These are phyloP conservation scores for Beauveria scarabaeidicola DNA, from an alignment of 2,329 filamentous ascomycete species.

Conservation along the genomic window DNA sequence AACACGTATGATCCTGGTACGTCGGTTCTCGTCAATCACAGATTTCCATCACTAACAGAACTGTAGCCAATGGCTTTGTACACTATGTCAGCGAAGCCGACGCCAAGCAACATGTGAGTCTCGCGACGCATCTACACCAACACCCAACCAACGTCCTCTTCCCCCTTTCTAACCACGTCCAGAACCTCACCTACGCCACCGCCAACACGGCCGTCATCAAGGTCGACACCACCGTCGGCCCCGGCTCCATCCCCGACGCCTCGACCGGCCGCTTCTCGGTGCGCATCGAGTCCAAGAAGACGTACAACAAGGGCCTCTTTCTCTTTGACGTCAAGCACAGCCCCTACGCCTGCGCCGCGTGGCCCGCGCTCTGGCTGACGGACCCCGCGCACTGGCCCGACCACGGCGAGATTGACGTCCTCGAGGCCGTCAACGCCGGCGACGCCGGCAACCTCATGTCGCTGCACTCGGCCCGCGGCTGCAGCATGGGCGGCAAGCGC, in stretches of 20 bases:
- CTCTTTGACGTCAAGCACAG: constrained; percentile 58
- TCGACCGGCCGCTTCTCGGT: constrained; percentile 55
- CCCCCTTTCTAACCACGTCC: neutral
- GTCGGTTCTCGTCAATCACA: constrained; percentile 5
- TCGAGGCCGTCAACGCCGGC: constrained; percentile 50
- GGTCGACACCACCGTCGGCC: constrained; percentile 52
- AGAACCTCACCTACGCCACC: constrained; percentile 57
- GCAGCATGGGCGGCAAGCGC: constrained; percentile 45
- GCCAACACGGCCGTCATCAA: constrained; percentile 44
- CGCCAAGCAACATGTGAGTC: constrained; percentile 34
- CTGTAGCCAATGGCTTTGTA: constrained; percentile 38
- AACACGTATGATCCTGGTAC: constrained; percentile 39
- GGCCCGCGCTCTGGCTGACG: constrained; percentile 58
- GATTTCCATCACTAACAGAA: neutral
- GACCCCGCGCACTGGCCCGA: constrained; percentile 53
- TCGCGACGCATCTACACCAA: neutral
- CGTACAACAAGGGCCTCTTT: constrained; percentile 57
- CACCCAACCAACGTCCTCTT: neutral
- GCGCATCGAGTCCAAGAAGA: constrained; percentile 50
- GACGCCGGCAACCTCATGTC: constrained; percentile 49
- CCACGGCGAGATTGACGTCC: constrained; percentile 56
- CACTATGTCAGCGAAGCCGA: constrained; percentile 41
- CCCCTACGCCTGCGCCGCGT: constrained; percentile 54
- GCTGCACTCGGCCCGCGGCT: constrained; percentile 46
- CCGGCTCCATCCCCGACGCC: constrained; percentile 37